Evolutionary conservation across 495 filamentous ascomycete species (phyloP), one percentile per base, ranked within the genome.

Genomic region (Cudoniella acicularis): DNA sequence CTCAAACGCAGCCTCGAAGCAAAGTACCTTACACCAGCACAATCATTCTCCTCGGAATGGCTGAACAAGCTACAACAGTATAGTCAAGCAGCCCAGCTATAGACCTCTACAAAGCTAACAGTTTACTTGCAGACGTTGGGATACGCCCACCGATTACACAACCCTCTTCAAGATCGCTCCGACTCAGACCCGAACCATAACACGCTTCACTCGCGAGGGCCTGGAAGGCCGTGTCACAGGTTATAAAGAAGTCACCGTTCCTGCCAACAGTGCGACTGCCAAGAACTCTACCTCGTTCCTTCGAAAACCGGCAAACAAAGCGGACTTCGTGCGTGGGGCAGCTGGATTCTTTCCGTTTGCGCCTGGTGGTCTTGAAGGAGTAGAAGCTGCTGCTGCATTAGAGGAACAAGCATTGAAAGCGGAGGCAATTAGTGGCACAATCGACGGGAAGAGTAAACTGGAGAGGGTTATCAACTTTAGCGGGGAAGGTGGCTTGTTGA

Each of bases 331-430:
- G 20, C 82, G 94, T n/a, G 94, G 94, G 16, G 92, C 88, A 18
- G 90, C 92, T 20, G 95, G 94, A 0, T 98, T 96, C 75, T 94
- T 96, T 60, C 94, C 94, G 2, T 98, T 98, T 67, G 87, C 91
- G 0, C 95, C 95, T 0, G 94, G 95, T 47, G 94, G 94, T 3
- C 69, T 97, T 30, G 94, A 98, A 53, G 85, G 85, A 3, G 84
- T 96, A n/a, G 86, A 92, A 67, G 87, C 90, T 10, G 79, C 90
- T 16, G 89, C 89, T 49, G 87, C 83, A 1, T 67, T 88, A 43
- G 92, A 95, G 65, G 85, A 88, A 30, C 82, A 89, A 58, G 70
- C 79, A 52, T 62, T 82, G 1, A 67, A 63, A 16, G 59, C 71
- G 3, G 64, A 73, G 21, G 57, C 54, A 30, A 54, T 27, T n/a